Percentiles rank a stretch among this genome's conserved stretches.
Evolutionary conservation across 1,139 yeast genomes (phyloP).

Genomic region (Pneumocystis carinii): DNA sequence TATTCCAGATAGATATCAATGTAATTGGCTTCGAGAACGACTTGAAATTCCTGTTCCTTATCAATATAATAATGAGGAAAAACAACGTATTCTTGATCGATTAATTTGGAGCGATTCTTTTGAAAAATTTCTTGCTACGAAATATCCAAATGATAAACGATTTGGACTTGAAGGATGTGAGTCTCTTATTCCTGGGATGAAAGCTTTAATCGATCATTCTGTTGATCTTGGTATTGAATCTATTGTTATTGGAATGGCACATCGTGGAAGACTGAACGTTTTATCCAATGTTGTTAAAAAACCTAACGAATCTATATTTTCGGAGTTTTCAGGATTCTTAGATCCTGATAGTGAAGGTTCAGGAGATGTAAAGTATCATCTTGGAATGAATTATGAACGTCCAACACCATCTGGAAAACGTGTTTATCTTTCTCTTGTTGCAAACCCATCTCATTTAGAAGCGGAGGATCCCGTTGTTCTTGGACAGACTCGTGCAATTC

Average conservation of each 20-base stretch:
- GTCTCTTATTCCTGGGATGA: constrained; percentile 90
- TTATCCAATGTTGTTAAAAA: constrained; percentile 95
- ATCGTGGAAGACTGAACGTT: constrained; percentile 97
- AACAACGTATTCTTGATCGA: constrained; percentile 91
- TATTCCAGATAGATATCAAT: constrained; percentile 85
- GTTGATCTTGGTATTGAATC: constrained; percentile 92
- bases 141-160: constrained; percentile 96
- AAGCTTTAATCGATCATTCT: constrained; percentile 83
- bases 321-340: constrained; percentile 86
- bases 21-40: constrained; percentile 97
- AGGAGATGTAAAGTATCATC: constrained; percentile 97
- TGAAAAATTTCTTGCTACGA: constrained; percentile 80
- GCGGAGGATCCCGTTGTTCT: constrained; percentile 98
- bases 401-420: constrained; percentile 97
- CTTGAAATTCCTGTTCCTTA: constrained; percentile 83
- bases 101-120: constrained; percentile 92
- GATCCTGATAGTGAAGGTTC: constrained; percentile 71
- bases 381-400: constrained; percentile 98
- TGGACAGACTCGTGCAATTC: constrained; percentile 95
- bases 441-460: constrained; percentile 97
- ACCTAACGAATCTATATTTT: constrained; percentile 93
- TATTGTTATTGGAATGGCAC: constrained; percentile 98
- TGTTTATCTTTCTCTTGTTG: constrained; percentile 88
- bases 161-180: constrained; percentile 98
- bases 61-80: constrained; percentile 73